These are phyloP conservation scores for Xerocomus amazonicus DNA, from an alignment of 1,284 basidiomycete species.

Conservation along the genomic window DNA sequence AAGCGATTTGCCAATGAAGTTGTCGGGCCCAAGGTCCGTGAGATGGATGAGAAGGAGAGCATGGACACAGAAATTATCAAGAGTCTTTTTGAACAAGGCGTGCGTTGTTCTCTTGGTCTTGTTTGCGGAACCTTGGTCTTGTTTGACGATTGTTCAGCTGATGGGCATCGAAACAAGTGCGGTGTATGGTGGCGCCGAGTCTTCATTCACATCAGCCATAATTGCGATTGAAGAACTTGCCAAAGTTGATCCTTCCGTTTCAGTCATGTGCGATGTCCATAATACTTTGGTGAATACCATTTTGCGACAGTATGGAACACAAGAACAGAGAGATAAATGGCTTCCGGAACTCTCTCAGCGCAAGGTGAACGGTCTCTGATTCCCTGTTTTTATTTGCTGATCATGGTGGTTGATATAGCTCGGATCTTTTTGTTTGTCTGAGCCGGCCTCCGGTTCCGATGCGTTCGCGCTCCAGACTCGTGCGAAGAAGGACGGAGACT, in stretches of 20 bases:
- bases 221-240: constrained; percentile 98
- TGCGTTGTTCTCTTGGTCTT: constrained; percentile 39
- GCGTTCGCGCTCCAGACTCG: constrained; percentile 96
- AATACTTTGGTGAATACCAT: constrained; percentile 98
- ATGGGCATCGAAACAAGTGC: constrained; percentile 96
- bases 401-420: constrained; percentile 55
- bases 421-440: constrained; percentile 95
- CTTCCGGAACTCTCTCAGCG: constrained; percentile 79
- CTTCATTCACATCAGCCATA: constrained; percentile 93
- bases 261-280: constrained; percentile 96
- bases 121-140: neutral
- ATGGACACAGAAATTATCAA: constrained; percentile 92
- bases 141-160: constrained; percentile 47
- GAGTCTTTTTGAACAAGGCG: constrained; percentile 93
- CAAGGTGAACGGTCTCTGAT: constrained; percentile 49
- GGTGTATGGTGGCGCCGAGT: constrained; percentile 84
- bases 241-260: constrained; percentile 94
- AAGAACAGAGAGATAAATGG: constrained; percentile 87
- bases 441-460: constrained; percentile 91
- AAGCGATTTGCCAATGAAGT: constrained; percentile 87
- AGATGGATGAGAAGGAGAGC: constrained; percentile 97
- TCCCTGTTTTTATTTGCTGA: neutral
- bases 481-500: constrained; percentile 79
- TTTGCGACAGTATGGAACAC: constrained; percentile 81
- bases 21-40: constrained; percentile 85